Conservation (phyloP, 495 filamentous ascomycete genomes). For the Lasiosphaeria miniovina region DNA sequence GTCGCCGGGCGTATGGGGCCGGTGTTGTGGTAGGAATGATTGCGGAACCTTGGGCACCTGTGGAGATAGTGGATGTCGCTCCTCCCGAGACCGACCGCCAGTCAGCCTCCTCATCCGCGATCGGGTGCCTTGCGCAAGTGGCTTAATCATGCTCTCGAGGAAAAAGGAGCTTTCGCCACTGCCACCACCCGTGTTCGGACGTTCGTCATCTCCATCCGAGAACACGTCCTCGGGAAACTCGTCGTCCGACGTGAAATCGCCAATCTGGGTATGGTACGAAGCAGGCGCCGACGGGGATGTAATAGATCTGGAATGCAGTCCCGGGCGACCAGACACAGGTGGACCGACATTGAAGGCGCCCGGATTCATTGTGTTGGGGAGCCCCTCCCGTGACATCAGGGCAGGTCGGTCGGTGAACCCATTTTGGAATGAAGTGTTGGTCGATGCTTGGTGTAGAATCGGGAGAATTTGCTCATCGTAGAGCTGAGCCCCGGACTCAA, state of each 20-base stretch:
- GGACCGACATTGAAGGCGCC: constrained; percentile 49
- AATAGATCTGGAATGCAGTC: constrained; percentile 66
- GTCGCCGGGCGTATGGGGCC: constrained; percentile 6
- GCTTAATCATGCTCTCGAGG: constrained; percentile 64
- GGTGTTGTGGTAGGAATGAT: constrained; percentile 19
- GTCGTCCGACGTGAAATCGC: constrained; percentile 55
- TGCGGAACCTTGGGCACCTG: constrained; percentile 24
- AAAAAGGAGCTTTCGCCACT: constrained; percentile 47
- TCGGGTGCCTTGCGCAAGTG: constrained; percentile 49
- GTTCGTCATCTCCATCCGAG: constrained; percentile 51
- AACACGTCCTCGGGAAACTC: constrained; percentile 52
- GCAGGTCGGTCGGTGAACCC: constrained; percentile 74
- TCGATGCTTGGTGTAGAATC: constrained; percentile 70
- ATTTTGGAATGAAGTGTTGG: constrained; percentile 79
- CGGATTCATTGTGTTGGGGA: constrained; percentile 59
- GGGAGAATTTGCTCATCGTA: constrained; percentile 94
- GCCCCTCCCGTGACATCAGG: constrained; percentile 41
- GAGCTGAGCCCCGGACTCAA: constrained; percentile 76
- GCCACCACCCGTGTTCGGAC: constrained; percentile 42
- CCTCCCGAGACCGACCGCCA: constrained; percentile 59
- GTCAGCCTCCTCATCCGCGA: constrained; percentile 67
- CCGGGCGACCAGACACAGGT: constrained; percentile 38
- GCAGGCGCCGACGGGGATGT: constrained; percentile 65
- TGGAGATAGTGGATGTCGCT: constrained; percentile 43
- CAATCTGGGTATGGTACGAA: constrained; percentile 51